Evolutionary conservation across 768 basidiomycete species (phyloP).

Genomic region (Tylopilus sp.): DNA sequence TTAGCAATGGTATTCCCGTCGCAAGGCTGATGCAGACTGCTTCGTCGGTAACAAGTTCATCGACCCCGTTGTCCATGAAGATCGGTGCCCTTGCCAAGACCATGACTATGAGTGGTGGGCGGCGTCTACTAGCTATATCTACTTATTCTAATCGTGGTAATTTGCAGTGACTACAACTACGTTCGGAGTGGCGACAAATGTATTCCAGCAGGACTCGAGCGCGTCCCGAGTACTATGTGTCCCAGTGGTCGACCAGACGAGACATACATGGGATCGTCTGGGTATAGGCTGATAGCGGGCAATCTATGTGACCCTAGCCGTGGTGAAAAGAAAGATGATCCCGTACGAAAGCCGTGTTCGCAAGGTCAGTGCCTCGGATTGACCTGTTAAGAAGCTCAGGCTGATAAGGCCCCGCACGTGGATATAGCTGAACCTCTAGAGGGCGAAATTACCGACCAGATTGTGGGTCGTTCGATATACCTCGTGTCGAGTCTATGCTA

Average conservation of each 20-base stretch:
- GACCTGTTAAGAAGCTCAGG: neutral
- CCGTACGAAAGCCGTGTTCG: slow-evolving; percentile 71
- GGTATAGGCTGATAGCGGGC: slow-evolving; percentile 89
- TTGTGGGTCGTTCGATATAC: slow-evolving; percentile 41
- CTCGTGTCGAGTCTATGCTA: neutral
- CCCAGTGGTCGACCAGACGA: slow-evolving; percentile 44
- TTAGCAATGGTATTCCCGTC: slow-evolving; percentile 91
- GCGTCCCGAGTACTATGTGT: slow-evolving; percentile 76
- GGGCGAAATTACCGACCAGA: slow-evolving; percentile 75
- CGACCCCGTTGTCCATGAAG: slow-evolving; percentile 82
- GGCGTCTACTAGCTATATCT: slow-evolving; percentile 13
- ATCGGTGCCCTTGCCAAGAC: slow-evolving; percentile 78
- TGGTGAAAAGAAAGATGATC: slow-evolving; percentile 67
- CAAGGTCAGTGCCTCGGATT: slow-evolving; percentile 44
- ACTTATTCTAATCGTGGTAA: neutral
- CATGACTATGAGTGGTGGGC: slow-evolving; percentile 92
- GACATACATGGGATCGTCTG: slow-evolving; percentile 83
- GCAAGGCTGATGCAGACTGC: slow-evolving; percentile 81
- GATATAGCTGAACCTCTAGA: slow-evolving; percentile 69
- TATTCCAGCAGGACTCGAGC: slow-evolving; percentile 83
- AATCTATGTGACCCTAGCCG: slow-evolving; percentile 69
- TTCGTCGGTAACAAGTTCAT: slow-evolving; percentile 88
- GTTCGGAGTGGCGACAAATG: slow-evolving; percentile 72
- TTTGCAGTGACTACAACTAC: slow-evolving; percentile 81
- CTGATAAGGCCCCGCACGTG: neutral